Conservation (phyloP, 1,284 basidiomycete genomes). For the Psilocybe mexicana region DNA sequence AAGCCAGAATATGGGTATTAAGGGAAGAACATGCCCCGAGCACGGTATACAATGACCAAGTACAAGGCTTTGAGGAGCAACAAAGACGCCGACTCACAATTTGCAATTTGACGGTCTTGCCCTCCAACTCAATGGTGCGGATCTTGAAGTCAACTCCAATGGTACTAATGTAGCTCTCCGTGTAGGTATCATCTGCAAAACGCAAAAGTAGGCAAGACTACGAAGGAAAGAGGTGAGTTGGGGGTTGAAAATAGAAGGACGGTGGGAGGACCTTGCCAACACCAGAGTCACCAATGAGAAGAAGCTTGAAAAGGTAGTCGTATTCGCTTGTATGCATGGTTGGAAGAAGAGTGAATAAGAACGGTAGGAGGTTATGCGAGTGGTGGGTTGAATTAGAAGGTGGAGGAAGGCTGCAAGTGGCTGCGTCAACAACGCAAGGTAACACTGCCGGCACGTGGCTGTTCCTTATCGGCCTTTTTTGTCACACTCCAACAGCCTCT, state of each 20-base stretch:
- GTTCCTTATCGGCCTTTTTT: slow-evolving; percentile 25
- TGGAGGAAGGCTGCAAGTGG: slow-evolving; percentile 28
- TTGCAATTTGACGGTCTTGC: slow-evolving; percentile 99
- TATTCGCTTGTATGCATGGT: slow-evolving; percentile 90
- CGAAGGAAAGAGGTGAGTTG: slow-evolving; percentile 21
- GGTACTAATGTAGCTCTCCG: slow-evolving; percentile 98
- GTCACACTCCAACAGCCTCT: not conserved
- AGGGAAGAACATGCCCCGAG: not conserved
- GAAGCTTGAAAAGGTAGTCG: slow-evolving; percentile 98
- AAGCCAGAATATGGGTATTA: not conserved
- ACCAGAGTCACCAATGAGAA: slow-evolving; percentile 92
- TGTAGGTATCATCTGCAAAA: slow-evolving; percentile 99
- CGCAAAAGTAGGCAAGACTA: slow-evolving; percentile 97
- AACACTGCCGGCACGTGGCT: slow-evolving; percentile 31
- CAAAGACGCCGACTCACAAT: slow-evolving; percentile 68
- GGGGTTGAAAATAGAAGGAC: slow-evolving; percentile 19
- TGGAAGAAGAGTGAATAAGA: slow-evolving; percentile 17
- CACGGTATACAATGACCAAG: not conserved
- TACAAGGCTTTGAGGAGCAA: slow-evolving; percentile 2
- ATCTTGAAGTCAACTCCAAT: slow-evolving; percentile 99
- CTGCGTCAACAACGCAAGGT: slow-evolving; percentile 37
- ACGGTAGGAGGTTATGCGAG: slow-evolving; percentile 14
- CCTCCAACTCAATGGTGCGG: slow-evolving; percentile 98
- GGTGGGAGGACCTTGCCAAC: slow-evolving; percentile 81
- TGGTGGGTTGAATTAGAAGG: slow-evolving; percentile 25